A percentile compares a stretch with the other conserved stretches of the same genome.
Conservation (phyloP, 2,329 filamentous ascomycete genomes). For the Tolypocladium paradoxum region DNA sequence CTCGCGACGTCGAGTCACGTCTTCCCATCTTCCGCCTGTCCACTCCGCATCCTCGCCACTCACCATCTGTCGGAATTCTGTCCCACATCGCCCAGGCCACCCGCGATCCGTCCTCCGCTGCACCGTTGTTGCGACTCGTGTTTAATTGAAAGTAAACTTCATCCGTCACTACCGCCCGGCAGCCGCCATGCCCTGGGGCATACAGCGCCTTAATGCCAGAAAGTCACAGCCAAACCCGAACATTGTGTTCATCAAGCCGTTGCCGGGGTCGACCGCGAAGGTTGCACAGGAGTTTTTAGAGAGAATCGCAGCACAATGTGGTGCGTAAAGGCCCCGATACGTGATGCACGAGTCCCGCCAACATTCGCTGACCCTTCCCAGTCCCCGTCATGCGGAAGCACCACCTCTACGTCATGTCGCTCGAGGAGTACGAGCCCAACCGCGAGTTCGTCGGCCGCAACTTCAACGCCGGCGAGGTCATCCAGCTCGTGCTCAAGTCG, state of each 20-base stretch:
- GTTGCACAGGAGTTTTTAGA: conserved; percentile 62
- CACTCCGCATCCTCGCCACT: not conserved
- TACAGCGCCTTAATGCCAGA: conserved; percentile 68
- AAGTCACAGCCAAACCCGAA: conserved; percentile 63
- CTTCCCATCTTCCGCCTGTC: not conserved
- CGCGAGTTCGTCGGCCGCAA: conserved; percentile 77
- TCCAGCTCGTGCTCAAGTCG: conserved; percentile 72
- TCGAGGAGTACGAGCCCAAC: conserved; percentile 78
- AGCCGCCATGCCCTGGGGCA: conserved; percentile 59
- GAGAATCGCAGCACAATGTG: conserved; percentile 70
- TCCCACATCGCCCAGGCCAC: not conserved
- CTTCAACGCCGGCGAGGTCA: conserved; percentile 80
- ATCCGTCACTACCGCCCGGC: not conserved
- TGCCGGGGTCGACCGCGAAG: conserved; percentile 52
- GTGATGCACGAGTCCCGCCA: not conserved
- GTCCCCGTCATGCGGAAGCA: conserved; percentile 61
- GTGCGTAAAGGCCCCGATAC: conserved; percentile 23
- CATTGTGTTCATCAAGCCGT: conserved; percentile 77
- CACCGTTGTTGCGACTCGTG: not conserved
- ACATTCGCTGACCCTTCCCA: conserved; percentile 12
- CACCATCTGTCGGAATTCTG: not conserved
- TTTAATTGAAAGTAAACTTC: not conserved
- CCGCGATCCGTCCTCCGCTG: not conserved
- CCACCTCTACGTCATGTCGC: conserved; percentile 52
- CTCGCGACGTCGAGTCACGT: not conserved